These are phyloP conservation scores for Viridothelium virens DNA, from an alignment of 495 filamentous ascomycete genomes.

Conservation along the genomic window DNA sequence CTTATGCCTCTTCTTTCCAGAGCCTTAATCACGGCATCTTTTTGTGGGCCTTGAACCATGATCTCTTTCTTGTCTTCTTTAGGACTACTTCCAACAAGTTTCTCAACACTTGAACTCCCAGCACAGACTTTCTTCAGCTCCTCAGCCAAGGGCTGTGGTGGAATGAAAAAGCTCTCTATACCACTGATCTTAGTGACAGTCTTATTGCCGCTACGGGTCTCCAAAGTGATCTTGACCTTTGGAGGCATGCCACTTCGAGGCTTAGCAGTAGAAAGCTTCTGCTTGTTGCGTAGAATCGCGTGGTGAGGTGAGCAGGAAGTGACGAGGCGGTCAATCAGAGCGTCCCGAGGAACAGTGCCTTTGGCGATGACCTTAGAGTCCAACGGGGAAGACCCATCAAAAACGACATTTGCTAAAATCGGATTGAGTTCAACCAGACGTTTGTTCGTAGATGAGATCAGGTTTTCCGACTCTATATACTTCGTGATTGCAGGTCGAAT, in stretches of 20 bases:
- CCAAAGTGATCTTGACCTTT: conserved; percentile 51
- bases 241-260: conserved; percentile 55
- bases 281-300: conserved; percentile 48
- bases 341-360: conserved; percentile 54
- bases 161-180: conserved; percentile 56
- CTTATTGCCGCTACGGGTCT: conserved; percentile 62
- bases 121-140: conserved; percentile 66
- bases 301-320: conserved; percentile 48
- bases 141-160: conserved; percentile 54
- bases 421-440: conserved; percentile 58
- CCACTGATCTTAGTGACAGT: conserved; percentile 57
- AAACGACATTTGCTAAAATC: conserved; percentile 54
- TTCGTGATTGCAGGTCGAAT: conserved; percentile 45
- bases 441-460: conserved; percentile 49
- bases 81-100: conserved; percentile 50
- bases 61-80: conserved; percentile 57
- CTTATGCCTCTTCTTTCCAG: conserved; percentile 57
- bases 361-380: conserved; percentile 53
- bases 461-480: conserved; percentile 45
- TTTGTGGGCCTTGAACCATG: conserved; percentile 62
- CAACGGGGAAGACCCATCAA: conserved; percentile 40
- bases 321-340: conserved; percentile 52
- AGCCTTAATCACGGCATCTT: conserved; percentile 51
- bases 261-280: conserved; percentile 42
- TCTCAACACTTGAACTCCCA: conserved; percentile 58